These are phyloP conservation scores for Blastobotrys persicus DNA, from an alignment of 1,139 yeast genomes.

Conservation along the genomic window DNA sequence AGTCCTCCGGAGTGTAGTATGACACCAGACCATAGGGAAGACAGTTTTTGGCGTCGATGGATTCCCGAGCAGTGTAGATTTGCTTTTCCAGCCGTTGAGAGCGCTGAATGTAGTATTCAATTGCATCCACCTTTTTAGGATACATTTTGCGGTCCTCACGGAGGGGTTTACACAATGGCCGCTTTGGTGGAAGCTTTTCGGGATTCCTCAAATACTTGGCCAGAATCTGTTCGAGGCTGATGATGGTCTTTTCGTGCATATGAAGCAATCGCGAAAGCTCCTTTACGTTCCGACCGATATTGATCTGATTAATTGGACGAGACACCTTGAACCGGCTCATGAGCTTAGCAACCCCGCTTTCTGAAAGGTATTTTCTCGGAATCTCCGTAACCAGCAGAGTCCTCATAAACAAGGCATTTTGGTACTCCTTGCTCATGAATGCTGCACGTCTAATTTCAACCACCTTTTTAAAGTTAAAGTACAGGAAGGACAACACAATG, in stretches of 20 bases:
- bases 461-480: conserved; percentile 33
- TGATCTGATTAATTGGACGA: conserved; percentile 32
- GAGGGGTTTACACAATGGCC: conserved; percentile 25
- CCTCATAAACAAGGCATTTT: conserved; percentile 33
- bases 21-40: conserved; percentile 41
- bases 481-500: conserved; percentile 33
- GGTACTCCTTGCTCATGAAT: conserved; percentile 33
- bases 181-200: conserved; percentile 26
- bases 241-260: conserved; percentile 30
- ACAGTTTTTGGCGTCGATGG: conserved; percentile 21
- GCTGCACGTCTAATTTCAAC: conserved; percentile 32
- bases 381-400: conserved; percentile 39
- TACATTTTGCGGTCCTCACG: conserved; percentile 23
- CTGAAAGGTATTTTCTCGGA: conserved; percentile 31
- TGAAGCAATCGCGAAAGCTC: conserved; percentile 33
- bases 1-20: conserved; percentile 32
- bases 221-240: conserved; percentile 33
- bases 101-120: conserved; percentile 31
- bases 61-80: conserved; percentile 30
- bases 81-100: conserved; percentile 30
- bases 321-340: conserved; percentile 21
- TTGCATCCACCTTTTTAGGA: conserved; percentile 33
- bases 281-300: conserved; percentile 36
- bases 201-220: conserved; percentile 38
- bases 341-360: conserved; percentile 31